Percentiles rank a stretch among this genome's conserved stretches.
These are phyloP conservation scores for Salix caprea DNA, from an alignment of 345 rosid species.

Conservation along the genomic window DNA sequence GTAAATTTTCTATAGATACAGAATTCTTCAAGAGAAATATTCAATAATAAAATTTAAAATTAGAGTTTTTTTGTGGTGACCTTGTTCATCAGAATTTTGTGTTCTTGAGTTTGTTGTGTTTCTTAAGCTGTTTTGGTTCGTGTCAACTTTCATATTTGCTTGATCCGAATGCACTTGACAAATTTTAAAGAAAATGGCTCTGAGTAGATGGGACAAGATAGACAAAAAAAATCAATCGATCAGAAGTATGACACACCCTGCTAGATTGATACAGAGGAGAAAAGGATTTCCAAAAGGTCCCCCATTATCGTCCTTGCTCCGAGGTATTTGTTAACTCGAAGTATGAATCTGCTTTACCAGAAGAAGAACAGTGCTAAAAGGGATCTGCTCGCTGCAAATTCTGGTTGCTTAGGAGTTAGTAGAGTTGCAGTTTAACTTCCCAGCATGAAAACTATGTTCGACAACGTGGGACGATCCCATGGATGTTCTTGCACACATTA, in stretches of 20 bases:
- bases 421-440: slow-evolving; percentile 16
- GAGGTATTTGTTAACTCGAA: not conserved
- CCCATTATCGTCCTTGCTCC: not conserved
- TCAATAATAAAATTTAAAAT: no score
- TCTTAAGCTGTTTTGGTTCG: no score
- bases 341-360: not conserved
- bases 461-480: slow-evolving; percentile 28
- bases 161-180: not conserved
- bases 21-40: no score
- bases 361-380: slow-evolving; percentile 10
- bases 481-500: slow-evolving; percentile 37
- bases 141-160: not conserved
- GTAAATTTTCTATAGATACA: no score
- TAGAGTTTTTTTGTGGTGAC: no score
- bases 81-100: no score
- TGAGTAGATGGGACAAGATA: not conserved
- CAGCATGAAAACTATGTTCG: slow-evolving; percentile 20
- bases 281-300: not conserved
- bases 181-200: not conserved
- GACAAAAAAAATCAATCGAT: not conserved
- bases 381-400: slow-evolving; percentile 13
- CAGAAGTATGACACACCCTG: not conserved
- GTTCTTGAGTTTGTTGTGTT: no score
- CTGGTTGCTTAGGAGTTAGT: slow-evolving; percentile 32
- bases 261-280: not conserved